These are phyloP conservation scores for Cystobasidiaceae sp. DNA, from an alignment of 1,284 basidiomycete genomes.

Conservation along the genomic window DNA sequence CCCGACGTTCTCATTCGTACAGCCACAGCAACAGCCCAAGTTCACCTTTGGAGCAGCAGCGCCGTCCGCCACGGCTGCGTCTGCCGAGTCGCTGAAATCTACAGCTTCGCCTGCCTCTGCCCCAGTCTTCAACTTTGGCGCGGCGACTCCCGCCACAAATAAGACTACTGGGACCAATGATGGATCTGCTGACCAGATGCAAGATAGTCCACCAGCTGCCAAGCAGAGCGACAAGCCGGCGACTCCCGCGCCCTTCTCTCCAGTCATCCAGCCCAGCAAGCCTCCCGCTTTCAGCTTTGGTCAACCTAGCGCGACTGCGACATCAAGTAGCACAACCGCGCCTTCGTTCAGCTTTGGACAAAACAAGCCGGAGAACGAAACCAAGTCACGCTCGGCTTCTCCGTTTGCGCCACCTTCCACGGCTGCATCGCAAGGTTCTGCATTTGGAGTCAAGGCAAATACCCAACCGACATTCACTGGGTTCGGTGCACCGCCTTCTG, in stretches of 20 bases:
- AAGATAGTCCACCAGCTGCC: background rate
- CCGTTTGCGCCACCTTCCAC: background rate
- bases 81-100: background rate
- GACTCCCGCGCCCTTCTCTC: background rate
- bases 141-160: background rate
- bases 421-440: background rate
- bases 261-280: background rate
- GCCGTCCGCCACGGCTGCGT: background rate
- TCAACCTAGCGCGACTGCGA: too few relatives aligned
- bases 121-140: slow-evolving; percentile 17
- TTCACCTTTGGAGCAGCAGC: background rate
- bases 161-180: too few relatives aligned
- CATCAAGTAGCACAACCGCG: background rate
- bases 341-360: background rate
- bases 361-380: background rate
- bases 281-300: slow-evolving; percentile 9
- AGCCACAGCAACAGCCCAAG: background rate
- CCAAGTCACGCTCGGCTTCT: background rate
- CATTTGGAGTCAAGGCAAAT: background rate
- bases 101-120: background rate
- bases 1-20: slow-evolving; percentile 11
- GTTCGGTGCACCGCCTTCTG: too few relatives aligned
- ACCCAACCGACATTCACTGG: background rate
- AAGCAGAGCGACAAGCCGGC: background rate
- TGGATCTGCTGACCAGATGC: background rate